Evolutionary conservation across 495 filamentous ascomycete genomes (phyloP), one percentile per base, ranked within the genome.

Genomic region (Penicillium egyptiacum): DNA sequence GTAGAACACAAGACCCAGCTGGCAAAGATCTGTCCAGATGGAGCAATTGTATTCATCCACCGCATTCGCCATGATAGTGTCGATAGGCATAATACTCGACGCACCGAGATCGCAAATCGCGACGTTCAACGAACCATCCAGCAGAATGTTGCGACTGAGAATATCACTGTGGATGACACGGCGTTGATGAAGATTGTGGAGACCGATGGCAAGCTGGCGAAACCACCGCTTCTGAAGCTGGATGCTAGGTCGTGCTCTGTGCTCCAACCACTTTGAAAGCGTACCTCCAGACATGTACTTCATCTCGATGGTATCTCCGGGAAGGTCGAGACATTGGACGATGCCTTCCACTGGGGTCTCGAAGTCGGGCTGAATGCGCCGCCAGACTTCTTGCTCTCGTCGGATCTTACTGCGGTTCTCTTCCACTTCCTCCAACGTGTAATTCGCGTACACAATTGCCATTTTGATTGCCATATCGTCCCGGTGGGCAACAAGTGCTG

Each of bases 31-130:
- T 8, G 37, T 52, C 50, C 50, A 52, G 5, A 52, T 41, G 4
- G 50, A 52, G 17, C 35, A 52, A 9, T 52, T 41, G 12, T 52
- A 41, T 10, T n/a, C 8, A 42, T 52, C 50, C 14, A 28, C 33
- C 2, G 23, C 23, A 4, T 52, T 9, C 3, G 2, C 5, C 50
- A 52, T 42, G 10, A 19, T 23, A 10, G 22, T 19, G 3, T 16
- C 25, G 2, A 28, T 14, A 0, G 50, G 50, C 16, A 52, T 19
- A 4, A 42, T 3, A 7, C 23, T 41, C 6, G 50, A 52, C 4
- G 35, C 50, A 7, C 50, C 50, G n/a, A 52, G 25, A 4, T 52
- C 50, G n/a, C 23, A 7, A 12, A 41, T 17, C 2, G 28, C 19
- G 1, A 30, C 16, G 4, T 52, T 42, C 23, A 11, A 23, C 5